Percentiles rank a stretch among this genome's conserved stretches.
Conservation (phyloP, 345 rosid genomes). For the Tarenaya hassleriana region DNA sequence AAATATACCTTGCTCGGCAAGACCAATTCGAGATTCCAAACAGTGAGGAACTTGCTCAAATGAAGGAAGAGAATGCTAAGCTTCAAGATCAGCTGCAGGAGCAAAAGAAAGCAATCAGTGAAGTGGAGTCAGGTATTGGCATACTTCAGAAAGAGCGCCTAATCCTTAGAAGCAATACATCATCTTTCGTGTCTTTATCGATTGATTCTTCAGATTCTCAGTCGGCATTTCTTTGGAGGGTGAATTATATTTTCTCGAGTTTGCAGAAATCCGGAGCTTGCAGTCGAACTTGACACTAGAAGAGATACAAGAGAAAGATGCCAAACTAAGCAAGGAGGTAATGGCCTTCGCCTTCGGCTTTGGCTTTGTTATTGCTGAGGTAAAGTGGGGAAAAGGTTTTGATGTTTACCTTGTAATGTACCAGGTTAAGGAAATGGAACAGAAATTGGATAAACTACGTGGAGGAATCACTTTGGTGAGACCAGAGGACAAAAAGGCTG, state of each 20-base stretch:
- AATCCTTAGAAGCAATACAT: slow-evolving; percentile 1
- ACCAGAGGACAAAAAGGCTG: slow-evolving; percentile 71
- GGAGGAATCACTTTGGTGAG: slow-evolving; percentile 69
- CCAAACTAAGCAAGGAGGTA: slow-evolving; percentile 60
- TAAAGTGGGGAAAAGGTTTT: slow-evolving; percentile 2
- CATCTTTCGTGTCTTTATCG: background rate
- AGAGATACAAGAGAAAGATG: slow-evolving; percentile 58
- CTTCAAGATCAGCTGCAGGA: slow-evolving; percentile 58
- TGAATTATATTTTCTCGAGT: slow-evolving; percentile 3
- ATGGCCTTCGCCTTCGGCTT: slow-evolving; percentile 1
- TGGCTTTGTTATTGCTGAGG: slow-evolving; percentile 4
- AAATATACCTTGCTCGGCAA: slow-evolving; percentile 81
- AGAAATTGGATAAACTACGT: slow-evolving; percentile 55
- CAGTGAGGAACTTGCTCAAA: slow-evolving; percentile 63
- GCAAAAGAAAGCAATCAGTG: slow-evolving; percentile 48
- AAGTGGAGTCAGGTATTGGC: slow-evolving; percentile 62
- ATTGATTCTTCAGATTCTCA: no score
- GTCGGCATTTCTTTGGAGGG: background rate
- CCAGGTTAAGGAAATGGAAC: slow-evolving; percentile 76
- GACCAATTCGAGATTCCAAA: slow-evolving; percentile 87
- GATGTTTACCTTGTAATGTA: background rate
- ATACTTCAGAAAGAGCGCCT: slow-evolving; percentile 1
- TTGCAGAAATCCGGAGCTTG: slow-evolving; percentile 60
- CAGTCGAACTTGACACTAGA: slow-evolving; percentile 75
- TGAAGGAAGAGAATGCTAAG: slow-evolving; percentile 70